A percentile compares a stretch with the other conserved stretches of the same genome.
Evolutionary conservation across 1,139 yeast species (phyloP).

Genomic region (Scheffersomyces insectosa): DNA sequence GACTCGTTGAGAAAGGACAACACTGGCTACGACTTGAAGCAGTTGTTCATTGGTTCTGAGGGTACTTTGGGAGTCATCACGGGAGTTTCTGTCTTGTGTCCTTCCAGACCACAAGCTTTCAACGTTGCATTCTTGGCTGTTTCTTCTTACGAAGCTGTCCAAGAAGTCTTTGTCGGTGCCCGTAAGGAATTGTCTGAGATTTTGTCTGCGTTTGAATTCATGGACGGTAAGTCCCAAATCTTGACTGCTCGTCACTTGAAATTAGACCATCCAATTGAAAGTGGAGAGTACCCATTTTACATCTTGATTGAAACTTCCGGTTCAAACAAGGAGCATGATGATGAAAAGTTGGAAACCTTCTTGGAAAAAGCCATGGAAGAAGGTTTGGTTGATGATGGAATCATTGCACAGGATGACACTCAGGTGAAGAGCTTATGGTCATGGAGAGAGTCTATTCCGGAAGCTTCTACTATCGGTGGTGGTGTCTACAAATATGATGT

Average conservation of each 20-base stretch:
- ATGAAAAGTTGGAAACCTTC: conserved; percentile 74
- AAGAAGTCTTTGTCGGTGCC: conserved; percentile 77
- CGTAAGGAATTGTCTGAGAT: conserved; percentile 80
- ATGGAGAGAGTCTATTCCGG: conserved; percentile 94
- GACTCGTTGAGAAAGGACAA: conserved; percentile 87
- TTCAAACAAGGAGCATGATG: conserved; percentile 83
- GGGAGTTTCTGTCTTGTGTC: conserved; percentile 86
- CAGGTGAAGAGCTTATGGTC: conserved; percentile 84
- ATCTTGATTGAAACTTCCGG: conserved; percentile 93
- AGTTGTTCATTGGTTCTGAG: conserved; percentile 88
- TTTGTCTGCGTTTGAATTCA: conserved; percentile 90
- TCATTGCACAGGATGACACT: conserved; percentile 91
- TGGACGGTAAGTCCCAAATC: conserved; percentile 78
- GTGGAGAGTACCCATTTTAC: conserved; percentile 76
- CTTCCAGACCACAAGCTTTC: conserved; percentile 84
- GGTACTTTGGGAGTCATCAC: conserved; percentile 91
- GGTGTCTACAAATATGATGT: conserved; percentile 98
- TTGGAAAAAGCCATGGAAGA: conserved; percentile 83
- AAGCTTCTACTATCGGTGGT: conserved; percentile 80
- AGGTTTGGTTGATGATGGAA: conserved; percentile 85
- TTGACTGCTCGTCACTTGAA: conserved; percentile 59
- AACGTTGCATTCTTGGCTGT: conserved; percentile 91
- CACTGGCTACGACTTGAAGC: conserved; percentile 92
- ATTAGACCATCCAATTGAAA: conserved; percentile 75
- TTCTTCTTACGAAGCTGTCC: conserved; percentile 78